Conservation (phyloP, 169 alveolate species). For the Eimeria sp. region DNA sequence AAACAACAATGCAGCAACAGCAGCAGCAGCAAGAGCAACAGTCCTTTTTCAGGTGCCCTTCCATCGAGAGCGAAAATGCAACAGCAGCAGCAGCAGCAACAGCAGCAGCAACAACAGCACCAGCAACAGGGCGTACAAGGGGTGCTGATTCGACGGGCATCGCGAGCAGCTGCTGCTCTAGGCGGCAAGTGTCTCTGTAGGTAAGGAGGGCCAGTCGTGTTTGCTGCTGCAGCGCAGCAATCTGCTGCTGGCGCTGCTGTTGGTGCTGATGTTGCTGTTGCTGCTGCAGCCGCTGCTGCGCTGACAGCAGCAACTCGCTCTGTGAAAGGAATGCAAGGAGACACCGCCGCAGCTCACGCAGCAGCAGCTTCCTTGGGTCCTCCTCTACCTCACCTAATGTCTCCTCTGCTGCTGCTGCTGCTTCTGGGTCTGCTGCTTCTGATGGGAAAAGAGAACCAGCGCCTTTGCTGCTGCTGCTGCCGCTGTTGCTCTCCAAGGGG, state of each 20-base stretch:
- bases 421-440: conserved; percentile 20
- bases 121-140: conserved; percentile 41
- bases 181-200: background rate
- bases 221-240: conserved; percentile 12
- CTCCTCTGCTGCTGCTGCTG: conserved; percentile 9
- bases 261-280: background rate
- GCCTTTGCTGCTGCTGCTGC: too few species aligned
- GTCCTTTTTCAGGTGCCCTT: too few species aligned
- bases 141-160: conserved; percentile 69
- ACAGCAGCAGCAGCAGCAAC: background rate
- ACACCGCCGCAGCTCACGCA: conserved; percentile 67
- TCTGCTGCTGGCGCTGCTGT: background rate
- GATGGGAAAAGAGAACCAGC: too few species aligned
- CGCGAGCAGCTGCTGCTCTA: background rate
- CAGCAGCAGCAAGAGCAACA: background rate
- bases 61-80: background rate
- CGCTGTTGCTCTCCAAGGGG: conserved; percentile 46
- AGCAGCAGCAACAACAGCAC: background rate
- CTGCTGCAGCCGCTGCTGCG: conserved; percentile 37
- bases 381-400: background rate
- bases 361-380: conserved; percentile 70
- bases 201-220: conserved; percentile 65
- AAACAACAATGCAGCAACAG: background rate
- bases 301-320: conserved; percentile 65
- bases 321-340: conserved; percentile 63